Percentiles rank a stretch among this genome's conserved stretches.
These are phyloP conservation scores for Phytophthora tubulina DNA, from an alignment of 352 stramenopile species.

Conservation along the genomic window DNA sequence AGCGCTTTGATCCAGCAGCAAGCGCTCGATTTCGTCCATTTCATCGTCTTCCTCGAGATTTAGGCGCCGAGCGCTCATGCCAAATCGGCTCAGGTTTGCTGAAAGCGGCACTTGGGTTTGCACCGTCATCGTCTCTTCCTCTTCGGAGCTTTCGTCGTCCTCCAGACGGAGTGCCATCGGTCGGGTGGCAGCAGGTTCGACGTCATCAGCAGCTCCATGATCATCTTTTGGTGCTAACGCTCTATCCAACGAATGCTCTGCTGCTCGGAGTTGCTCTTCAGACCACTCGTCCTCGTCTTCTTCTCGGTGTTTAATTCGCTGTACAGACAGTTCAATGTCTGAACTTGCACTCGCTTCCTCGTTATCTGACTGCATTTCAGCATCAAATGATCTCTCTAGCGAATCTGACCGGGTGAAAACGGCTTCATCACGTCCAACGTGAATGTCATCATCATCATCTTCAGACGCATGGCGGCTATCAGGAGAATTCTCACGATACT, in stretches of 20 bases:
- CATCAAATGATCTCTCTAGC: conserved; percentile 31
- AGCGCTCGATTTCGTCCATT: conserved; percentile 40
- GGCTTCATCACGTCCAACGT: background rate
- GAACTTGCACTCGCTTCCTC: conserved; percentile 2
- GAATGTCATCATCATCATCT: conserved; percentile 8
- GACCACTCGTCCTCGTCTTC: conserved; percentile 25
- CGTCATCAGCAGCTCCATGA: background rate
- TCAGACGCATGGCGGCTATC: background rate
- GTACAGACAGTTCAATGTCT: background rate
- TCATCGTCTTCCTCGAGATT: conserved; percentile 45
- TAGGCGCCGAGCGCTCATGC: conserved; percentile 11
- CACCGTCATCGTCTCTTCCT: conserved; percentile 33
- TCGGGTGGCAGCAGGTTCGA: background rate
- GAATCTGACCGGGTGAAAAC: conserved; percentile 2
- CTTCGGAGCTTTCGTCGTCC: conserved; percentile 33
- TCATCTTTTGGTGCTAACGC: background rate
- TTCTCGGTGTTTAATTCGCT: conserved; percentile 5
- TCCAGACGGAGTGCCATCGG: conserved; percentile 13
- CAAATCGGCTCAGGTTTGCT: conserved; percentile 22
- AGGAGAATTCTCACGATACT: background rate
- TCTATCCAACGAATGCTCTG: conserved; percentile 17
- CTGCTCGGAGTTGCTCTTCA: conserved; percentile 35
- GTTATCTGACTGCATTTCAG: conserved; percentile 6
- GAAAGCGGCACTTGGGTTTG: conserved; percentile 5
- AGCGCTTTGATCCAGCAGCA: conserved; percentile 34